Evolutionary conservation across 2,329 filamentous ascomycete species (phyloP).

Genomic region (Aspergillus novofumigatus): DNA sequence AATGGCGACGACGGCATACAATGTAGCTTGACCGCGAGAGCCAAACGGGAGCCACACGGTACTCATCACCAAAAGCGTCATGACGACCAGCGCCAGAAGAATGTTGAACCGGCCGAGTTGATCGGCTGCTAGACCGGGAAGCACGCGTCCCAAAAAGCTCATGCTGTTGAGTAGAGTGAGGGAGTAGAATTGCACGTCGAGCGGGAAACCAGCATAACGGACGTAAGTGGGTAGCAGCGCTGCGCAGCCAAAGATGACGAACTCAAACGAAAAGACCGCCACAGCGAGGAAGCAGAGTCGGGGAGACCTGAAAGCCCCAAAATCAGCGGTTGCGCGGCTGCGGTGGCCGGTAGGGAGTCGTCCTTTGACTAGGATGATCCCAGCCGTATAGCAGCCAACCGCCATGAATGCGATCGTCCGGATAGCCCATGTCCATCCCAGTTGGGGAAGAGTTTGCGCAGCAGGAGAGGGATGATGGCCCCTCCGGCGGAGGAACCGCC

Average conservation of each 20-base stretch:
- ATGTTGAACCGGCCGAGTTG: slow-evolving; percentile 46
- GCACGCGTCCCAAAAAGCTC: slow-evolving; percentile 41
- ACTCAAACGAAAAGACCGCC: slow-evolving; percentile 46
- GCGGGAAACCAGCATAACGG: slow-evolving; percentile 34
- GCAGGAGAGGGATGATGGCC: slow-evolving; percentile 33
- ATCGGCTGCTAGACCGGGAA: slow-evolving; percentile 44
- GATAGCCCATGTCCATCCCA: slow-evolving; percentile 36
- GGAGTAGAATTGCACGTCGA: slow-evolving; percentile 42
- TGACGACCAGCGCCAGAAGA: slow-evolving; percentile 32
- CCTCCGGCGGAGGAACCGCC: slow-evolving; percentile 37
- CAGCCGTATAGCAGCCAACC: slow-evolving; percentile 28
- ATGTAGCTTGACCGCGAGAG: slow-evolving; percentile 32
- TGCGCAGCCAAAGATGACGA: slow-evolving; percentile 47
- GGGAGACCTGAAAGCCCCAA: slow-evolving; percentile 39
- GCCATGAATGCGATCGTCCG: slow-evolving; percentile 36
- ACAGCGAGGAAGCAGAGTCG: slow-evolving; percentile 42
- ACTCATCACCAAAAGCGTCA: slow-evolving; percentile 40
- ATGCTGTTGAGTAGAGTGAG: slow-evolving; percentile 44
- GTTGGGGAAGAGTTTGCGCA: slow-evolving; percentile 27
- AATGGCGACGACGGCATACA: slow-evolving; percentile 45
- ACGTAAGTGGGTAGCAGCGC: slow-evolving; percentile 46
- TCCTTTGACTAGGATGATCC: slow-evolving; percentile 32
- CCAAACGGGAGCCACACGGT: slow-evolving; percentile 46
- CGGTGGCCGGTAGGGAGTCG: slow-evolving; percentile 26
- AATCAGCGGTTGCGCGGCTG: slow-evolving; percentile 34